A percentile compares a stretch with the other conserved stretches of the same genome.
Evolutionary conservation across 1,284 basidiomycete genomes (phyloP).

Genomic region (Sanghuangporus sanghuang): DNA sequence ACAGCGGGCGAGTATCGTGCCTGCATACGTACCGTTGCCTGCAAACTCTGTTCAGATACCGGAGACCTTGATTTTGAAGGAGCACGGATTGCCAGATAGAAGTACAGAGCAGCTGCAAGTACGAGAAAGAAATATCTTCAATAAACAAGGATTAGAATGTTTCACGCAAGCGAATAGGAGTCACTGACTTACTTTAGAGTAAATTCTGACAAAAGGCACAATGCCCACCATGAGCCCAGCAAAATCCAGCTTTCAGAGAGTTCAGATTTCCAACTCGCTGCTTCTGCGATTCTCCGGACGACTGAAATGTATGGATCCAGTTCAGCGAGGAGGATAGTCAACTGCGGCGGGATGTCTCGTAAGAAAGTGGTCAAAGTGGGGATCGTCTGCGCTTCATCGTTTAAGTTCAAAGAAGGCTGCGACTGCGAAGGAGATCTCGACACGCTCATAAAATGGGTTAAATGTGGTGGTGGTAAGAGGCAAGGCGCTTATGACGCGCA

Average conservation of each 20-base stretch:
- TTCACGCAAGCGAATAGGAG: not conserved
- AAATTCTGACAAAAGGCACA: constrained; percentile 59
- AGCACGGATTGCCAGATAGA: constrained; percentile 3
- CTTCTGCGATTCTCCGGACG: constrained; percentile 44
- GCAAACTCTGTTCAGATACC: constrained; percentile 15
- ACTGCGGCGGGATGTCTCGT: constrained; percentile 52
- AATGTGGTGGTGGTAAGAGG: not conserved
- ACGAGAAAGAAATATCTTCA: constrained; percentile 30
- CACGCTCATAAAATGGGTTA: constrained; percentile 3
- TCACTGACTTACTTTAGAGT: constrained; percentile 46
- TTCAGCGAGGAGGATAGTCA: constrained; percentile 51
- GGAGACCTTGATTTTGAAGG: constrained; percentile 9
- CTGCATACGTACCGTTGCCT: constrained; percentile 16
- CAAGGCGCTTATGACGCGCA: not conserved
- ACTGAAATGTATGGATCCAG: constrained; percentile 51
- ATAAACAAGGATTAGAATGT: constrained; percentile 3
- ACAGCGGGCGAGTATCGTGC: constrained; percentile 48
- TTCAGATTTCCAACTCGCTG: constrained; percentile 56
- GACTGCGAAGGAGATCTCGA: constrained; percentile 4
- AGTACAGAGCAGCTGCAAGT: constrained; percentile 5
- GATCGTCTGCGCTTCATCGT: not conserved
- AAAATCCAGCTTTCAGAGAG: constrained; percentile 68
- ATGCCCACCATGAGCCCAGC: constrained; percentile 69
- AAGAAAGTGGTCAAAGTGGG: constrained; percentile 35
- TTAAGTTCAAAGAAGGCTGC: not conserved